phyloP scores from a whole-genome alignment of 352 stramenopile species.

The Phytophthora sp. region DNA sequence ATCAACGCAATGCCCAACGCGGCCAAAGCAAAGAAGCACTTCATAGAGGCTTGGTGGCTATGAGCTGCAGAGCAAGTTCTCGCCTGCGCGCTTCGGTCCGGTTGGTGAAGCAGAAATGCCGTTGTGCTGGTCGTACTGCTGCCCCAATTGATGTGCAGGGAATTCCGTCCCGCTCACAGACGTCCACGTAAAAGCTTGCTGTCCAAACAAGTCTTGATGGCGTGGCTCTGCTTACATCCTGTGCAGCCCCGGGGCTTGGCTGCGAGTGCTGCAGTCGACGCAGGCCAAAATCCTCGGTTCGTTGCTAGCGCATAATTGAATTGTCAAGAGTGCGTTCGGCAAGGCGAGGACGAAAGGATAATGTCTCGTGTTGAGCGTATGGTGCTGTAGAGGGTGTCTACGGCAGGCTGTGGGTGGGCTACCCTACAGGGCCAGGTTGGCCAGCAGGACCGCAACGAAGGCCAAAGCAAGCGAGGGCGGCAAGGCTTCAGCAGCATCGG shows the following conservation, averaged over 20 bases:
- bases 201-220: slow-evolving; percentile 4
- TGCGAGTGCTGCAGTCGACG: too few species aligned
- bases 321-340: too few species aligned
- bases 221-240: too few species aligned
- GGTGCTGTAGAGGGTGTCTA: too few species aligned
- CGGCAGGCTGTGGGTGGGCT: too few species aligned
- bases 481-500: slow-evolving; percentile 20
- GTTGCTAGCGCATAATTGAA: too few species aligned
- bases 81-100: neutral
- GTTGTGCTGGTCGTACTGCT: slow-evolving; percentile 14
- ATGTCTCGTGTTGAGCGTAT: too few species aligned
- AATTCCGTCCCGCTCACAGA: slow-evolving; percentile 13
- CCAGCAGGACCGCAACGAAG: slow-evolving; percentile 38
- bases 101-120: neutral
- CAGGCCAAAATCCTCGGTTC: too few species aligned
- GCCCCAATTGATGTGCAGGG: slow-evolving; percentile 6
- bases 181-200: neutral
- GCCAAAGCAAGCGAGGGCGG: slow-evolving; percentile 43
- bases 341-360: too few species aligned
- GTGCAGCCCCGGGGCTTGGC: too few species aligned
- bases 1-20: slow-evolving; percentile 25
- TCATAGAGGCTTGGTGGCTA: slow-evolving; percentile 22
- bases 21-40: slow-evolving; percentile 32
- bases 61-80: slow-evolving; percentile 2
- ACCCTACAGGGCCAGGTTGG: slow-evolving; percentile 46